Evolutionary conservation across 2,329 filamentous ascomycete species (phyloP), one percentile per base, ranked within the genome.

Genomic region (Fusarium pseudograminearum): DNA sequence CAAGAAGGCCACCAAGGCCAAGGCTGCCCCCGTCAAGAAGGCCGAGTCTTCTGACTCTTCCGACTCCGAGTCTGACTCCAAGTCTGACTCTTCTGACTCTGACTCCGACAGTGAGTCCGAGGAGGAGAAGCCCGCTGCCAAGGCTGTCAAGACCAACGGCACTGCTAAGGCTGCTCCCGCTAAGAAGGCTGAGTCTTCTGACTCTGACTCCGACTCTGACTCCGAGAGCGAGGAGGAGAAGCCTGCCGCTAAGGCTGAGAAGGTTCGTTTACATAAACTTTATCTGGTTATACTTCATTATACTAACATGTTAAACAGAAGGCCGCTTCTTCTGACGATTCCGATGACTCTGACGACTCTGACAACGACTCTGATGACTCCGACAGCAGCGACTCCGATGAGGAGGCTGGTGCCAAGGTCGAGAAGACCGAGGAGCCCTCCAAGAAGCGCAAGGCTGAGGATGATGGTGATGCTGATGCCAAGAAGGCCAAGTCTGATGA

Each of bases 401-500:
- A 79, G 62, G 72, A 79, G 58, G 80, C 78, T 44, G 75, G 79
- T 33, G 55, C 70, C 30, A 77, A 81, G 61, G 78, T 78, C 30
- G 76, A 78, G 55, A 77, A 79, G 71, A 77, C 77, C 41, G 78
- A 80, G 48, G 78, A 80, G 46, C 80, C 83, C 55, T 79, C 81
- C 67, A 83, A 85, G 79, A 81, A 84, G 80, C 81, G 80, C 72
- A 81, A 84, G 80, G 80, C 80, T 59, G 84, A 85, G 71, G 83
- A 86, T 46, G 78, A 81, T 57, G 83, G 84, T 60, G 79, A 82
- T 33, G 60, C 69, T 55, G 80, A 86, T 36, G 81, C 85, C 65
- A 93, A 93, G 87, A 92, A 92, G 85, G 81, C 83, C 78, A 92
- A 91, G 86, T 86, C 85, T 36, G 87, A 89, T 59, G 80, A 65